These are phyloP conservation scores for Dactylorhiza incarnata DNA, from an alignment of 106 monocot genomes.

Conservation along the genomic window DNA sequence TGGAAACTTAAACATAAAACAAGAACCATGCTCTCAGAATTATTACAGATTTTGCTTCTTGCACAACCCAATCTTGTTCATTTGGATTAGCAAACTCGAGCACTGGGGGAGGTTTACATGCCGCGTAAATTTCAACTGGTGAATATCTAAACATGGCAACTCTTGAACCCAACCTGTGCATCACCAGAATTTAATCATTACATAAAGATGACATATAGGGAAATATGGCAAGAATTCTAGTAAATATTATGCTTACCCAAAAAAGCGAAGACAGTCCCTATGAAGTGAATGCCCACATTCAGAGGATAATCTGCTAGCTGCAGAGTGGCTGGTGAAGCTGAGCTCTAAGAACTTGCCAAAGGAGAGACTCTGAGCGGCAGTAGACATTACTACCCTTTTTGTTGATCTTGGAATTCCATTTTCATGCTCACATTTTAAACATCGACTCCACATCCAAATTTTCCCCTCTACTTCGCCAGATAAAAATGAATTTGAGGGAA, in stretches of 20 bases:
- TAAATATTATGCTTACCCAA: slow-evolving; percentile 56
- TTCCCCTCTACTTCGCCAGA: slow-evolving; percentile 63
- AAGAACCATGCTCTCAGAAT: neutral
- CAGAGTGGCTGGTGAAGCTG: slow-evolving; percentile 82
- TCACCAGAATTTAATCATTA: slow-evolving; percentile 3
- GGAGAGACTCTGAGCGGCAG: slow-evolving; percentile 64
- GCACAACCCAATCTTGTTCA: slow-evolving; percentile 59
- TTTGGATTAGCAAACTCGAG: slow-evolving; percentile 45
- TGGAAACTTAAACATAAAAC: neutral
- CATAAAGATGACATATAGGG: neutral
- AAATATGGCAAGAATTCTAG: neutral
- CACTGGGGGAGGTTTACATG: slow-evolving; percentile 62
- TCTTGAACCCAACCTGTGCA: slow-evolving; percentile 57
- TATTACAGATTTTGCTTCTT: slow-evolving; percentile 68
- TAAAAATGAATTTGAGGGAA: slow-evolving; percentile 22
- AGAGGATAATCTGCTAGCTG: slow-evolving; percentile 59
- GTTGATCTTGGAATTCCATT: slow-evolving; percentile 39
- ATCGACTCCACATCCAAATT: slow-evolving; percentile 99
- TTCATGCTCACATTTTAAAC: slow-evolving; percentile 74
- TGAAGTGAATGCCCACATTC: slow-evolving; percentile 88
- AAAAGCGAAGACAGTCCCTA: slow-evolving; percentile 87
- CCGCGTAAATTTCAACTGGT: slow-evolving; percentile 65
- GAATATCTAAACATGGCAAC: slow-evolving; percentile 89
- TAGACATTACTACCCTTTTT: slow-evolving; percentile 67
- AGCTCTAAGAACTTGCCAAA: slow-evolving; percentile 98